Conservation (phyloP, 768 basidiomycete species). For the Dendrothele bispora region DNA sequence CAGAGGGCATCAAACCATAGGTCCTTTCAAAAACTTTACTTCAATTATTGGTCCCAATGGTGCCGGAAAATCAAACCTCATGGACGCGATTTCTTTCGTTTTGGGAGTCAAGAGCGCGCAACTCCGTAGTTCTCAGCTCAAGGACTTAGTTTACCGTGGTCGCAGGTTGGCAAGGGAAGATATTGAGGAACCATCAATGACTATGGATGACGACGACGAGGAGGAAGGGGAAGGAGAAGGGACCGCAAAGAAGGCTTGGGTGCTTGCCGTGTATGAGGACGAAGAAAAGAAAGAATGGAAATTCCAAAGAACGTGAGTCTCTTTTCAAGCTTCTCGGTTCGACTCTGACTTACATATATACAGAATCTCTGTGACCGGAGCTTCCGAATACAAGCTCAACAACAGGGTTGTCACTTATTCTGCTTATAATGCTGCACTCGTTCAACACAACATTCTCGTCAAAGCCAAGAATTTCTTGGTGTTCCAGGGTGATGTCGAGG, state of each 20-base stretch:
- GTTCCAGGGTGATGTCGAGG: slow-evolving; percentile 98
- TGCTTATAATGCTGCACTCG: slow-evolving; percentile 85
- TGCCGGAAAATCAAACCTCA: slow-evolving; percentile 97
- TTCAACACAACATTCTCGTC: slow-evolving; percentile 91
- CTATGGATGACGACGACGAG: slow-evolving; percentile 48
- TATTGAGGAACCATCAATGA: slow-evolving; percentile 42
- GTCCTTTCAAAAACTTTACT: slow-evolving; percentile 91
- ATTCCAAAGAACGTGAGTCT: slow-evolving; percentile 88
- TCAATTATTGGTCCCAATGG: slow-evolving; percentile 99
- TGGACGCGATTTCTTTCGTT: slow-evolving; percentile 99
- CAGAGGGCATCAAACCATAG: slow-evolving; percentile 82
- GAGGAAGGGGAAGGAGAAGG: slow-evolving; percentile 68
- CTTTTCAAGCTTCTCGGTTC: neutral
- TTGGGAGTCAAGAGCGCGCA: slow-evolving; percentile 95
- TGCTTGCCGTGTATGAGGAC: slow-evolving; percentile 88
- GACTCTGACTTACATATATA: slow-evolving; percentile 6
- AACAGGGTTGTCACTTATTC: slow-evolving; percentile 78
- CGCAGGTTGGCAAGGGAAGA: slow-evolving; percentile 56
- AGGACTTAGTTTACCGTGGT: slow-evolving; percentile 96
- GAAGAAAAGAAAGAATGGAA: slow-evolving; percentile 76
- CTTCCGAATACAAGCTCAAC: slow-evolving; percentile 91
- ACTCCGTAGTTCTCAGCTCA: slow-evolving; percentile 88
- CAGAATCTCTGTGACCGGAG: slow-evolving; percentile 86
- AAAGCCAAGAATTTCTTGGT: slow-evolving; percentile 99
- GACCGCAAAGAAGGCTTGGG: slow-evolving; percentile 93